A percentile compares a stretch with the other conserved stretches of the same genome.
Conservation (phyloP, 2,329 filamentous ascomycete genomes). For the Phyllosticta ampelicida region DNA sequence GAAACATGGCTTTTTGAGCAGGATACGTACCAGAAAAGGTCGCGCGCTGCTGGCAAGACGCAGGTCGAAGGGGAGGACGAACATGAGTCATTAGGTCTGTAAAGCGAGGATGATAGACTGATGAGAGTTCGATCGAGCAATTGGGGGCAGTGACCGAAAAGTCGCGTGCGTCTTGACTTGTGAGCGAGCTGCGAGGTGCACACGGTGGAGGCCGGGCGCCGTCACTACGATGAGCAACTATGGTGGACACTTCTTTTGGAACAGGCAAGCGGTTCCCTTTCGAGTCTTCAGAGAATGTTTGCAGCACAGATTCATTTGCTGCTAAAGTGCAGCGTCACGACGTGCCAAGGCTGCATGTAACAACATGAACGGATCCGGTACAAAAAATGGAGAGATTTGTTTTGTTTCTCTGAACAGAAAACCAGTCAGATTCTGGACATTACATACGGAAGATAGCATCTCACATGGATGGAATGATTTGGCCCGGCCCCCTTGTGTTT, state of each 20-base stretch:
- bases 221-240: neutral
- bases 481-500: neutral
- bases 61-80: slow-evolving; percentile 39
- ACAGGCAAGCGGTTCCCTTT: neutral
- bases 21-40: slow-evolving; percentile 43
- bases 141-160: neutral
- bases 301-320: neutral
- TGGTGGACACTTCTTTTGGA: neutral
- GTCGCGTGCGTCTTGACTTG: neutral
- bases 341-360: neutral
- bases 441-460: neutral
- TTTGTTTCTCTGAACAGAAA: neutral
- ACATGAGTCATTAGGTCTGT: slow-evolving; percentile 3
- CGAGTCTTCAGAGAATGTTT: neutral
- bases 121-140: neutral
- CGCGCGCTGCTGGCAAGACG: slow-evolving; percentile 44
- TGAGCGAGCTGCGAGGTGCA: neutral
- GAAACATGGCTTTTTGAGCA: slow-evolving; percentile 48
- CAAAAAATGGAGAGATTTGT: neutral
- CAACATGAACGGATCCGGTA: neutral
- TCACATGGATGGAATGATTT: neutral
- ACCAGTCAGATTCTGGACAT: neutral
- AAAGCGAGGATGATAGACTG: neutral
- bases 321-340: neutral
- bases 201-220: neutral